Conservation (phyloP, 2,329 filamentous ascomycete species). For the Pseudocercospora cruenta region DNA sequence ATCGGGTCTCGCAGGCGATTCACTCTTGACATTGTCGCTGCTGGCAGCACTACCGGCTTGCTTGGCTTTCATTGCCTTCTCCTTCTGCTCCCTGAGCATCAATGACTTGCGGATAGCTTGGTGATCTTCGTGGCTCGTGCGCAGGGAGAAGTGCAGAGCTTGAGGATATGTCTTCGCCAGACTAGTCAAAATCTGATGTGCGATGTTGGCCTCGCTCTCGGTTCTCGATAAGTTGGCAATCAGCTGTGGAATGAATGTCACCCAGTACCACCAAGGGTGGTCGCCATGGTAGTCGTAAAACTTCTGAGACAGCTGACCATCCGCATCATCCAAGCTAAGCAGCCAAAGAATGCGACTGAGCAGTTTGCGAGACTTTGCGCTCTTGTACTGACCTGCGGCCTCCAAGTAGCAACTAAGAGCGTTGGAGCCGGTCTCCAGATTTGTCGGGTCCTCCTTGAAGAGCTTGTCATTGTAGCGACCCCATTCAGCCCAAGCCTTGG, state of each 20-base stretch:
- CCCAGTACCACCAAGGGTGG: conserved; percentile 99
- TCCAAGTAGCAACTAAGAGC: conserved; percentile 96
- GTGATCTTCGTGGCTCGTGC: conserved; percentile 94
- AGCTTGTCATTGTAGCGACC: conserved; percentile 96
- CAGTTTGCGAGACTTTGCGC: conserved; percentile 90
- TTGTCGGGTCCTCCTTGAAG: conserved; percentile 86
- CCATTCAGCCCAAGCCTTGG: conserved; percentile 99
- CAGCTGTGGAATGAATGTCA: conserved; percentile 96
- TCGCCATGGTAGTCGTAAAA: conserved; percentile 98
- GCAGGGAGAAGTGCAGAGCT: conserved; percentile 88
- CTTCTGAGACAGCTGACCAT: conserved; percentile 78
- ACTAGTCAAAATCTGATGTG: conserved; percentile 83
- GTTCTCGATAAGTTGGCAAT: conserved; percentile 82
- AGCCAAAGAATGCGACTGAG: conserved; percentile 94
- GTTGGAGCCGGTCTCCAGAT: conserved; percentile 82
- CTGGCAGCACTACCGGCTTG: conserved; percentile 61
- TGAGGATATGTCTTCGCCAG: conserved; percentile 96
- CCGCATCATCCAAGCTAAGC: conserved; percentile 86
- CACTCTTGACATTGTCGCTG: conserved; percentile 34
- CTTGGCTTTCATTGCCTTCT: conserved; percentile 54
- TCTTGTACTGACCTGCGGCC: conserved; percentile 95
- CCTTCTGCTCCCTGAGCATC: conserved; percentile 56
- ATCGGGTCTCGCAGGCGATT: conserved; percentile 38
- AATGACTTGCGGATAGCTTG: conserved; percentile 86
- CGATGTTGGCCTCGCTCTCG: conserved; percentile 79